phyloP scores from a whole-genome alignment of 2,329 filamentous ascomycete species.

The Penicillium frequentans region DNA sequence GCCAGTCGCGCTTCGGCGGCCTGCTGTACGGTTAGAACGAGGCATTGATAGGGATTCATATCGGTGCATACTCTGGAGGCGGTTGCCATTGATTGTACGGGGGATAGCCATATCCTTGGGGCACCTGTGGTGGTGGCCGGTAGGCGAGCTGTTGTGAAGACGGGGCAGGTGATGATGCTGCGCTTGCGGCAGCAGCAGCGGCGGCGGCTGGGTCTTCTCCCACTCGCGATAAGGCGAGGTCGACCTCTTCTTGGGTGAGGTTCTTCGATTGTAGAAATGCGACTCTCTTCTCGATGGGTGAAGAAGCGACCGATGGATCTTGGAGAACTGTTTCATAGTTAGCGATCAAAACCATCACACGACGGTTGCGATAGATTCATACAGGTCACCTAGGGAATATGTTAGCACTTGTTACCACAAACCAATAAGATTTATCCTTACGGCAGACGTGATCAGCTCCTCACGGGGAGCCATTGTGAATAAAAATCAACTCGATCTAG shows the following conservation, averaged over 20 bases:
- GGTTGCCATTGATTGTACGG: constrained; percentile 55
- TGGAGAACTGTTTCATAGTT: constrained; percentile 68
- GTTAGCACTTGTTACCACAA: constrained; percentile 19
- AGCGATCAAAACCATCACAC: constrained; percentile 11
- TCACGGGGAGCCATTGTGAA: constrained; percentile 79
- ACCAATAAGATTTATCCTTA: constrained; percentile 41
- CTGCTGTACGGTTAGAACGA: constrained; percentile 26
- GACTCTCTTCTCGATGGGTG: constrained; percentile 88
- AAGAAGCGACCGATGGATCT: constrained; percentile 85
- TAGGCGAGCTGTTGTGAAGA: constrained; percentile 42
- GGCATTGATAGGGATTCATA: not conserved
- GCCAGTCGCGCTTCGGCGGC: constrained; percentile 83
- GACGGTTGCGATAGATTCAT: constrained; percentile 24
- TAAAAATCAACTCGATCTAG: constrained; percentile 9
- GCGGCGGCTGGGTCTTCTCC: constrained; percentile 57
- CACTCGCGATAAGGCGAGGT: constrained; percentile 74
- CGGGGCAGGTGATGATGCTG: constrained; percentile 51
- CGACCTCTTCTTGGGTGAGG: constrained; percentile 92
- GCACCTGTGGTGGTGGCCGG: constrained; percentile 42
- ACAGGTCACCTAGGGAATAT: constrained; percentile 51
- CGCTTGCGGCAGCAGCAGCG: constrained; percentile 46
- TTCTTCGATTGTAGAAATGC: constrained; percentile 96
- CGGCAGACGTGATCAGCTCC: constrained; percentile 83
- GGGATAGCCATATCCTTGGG: constrained; percentile 51
- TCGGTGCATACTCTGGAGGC: constrained; percentile 51